Evolutionary conservation across 2,329 filamentous ascomycete species (phyloP), one percentile per base, ranked within the genome.

Genomic region (Harringtonia aguacate): DNA sequence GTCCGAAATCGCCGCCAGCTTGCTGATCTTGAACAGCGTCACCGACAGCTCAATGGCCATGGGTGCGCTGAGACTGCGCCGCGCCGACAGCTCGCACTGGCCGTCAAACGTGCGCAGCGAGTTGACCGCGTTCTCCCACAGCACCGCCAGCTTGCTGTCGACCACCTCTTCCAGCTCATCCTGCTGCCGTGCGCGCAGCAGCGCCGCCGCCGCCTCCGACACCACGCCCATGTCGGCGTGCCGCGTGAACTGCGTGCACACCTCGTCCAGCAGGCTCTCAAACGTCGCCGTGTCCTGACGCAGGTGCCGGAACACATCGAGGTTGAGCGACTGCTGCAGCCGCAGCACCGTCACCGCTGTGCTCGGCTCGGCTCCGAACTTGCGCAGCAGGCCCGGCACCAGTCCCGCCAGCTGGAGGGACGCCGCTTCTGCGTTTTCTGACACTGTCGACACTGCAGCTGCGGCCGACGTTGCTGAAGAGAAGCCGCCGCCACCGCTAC

Each of bases 211-310:
- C 14, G 88, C 90, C 61, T 95, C 89, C 12, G 79, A 79, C 37
- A 98, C 71, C 17, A 97, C 89, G 44, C 77, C 77, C 54, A 86
- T 84, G 55, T 94, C 86, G 36, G 86, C 85, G 57, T 98, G 92
- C n/a, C 87, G 80, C 54, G 84, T 80, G 64, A 98, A 97, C 55
- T 98, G 92, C 46, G 86, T 87, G 60, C 86, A 88, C 53, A 97
- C 87, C 55, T 95, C 89, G 53, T 95, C 88, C 2, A 98, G 69
- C 27, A 97, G 67, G 20, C 82, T 79, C 8, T 81, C 77, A 57
- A 94, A 94, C 2, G 80, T 82, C 2, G 83, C 81, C 1, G 86
- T 79, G 52, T 94, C 87, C 58, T 95, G 88, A 41, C 89, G 82
- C 31, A 97, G 69, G 56, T 94, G 86, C 57, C 89, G 83, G 57